These are phyloP conservation scores for Sisymbrium altissimum DNA, from an alignment of 345 rosid species.

Conservation along the genomic window DNA sequence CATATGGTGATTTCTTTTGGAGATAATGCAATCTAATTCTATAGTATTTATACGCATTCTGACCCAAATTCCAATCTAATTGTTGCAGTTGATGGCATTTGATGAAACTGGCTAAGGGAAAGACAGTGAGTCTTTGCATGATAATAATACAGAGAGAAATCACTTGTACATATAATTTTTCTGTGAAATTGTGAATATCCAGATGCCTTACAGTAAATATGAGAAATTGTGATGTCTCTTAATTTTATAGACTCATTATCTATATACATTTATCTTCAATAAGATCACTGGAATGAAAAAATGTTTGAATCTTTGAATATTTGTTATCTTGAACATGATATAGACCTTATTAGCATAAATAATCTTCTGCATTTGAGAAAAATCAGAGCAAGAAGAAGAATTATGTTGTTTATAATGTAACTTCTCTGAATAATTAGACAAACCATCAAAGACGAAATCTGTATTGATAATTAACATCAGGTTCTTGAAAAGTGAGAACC, in stretches of 20 bases:
- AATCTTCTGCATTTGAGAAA: background rate
- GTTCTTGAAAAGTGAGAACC: background rate
- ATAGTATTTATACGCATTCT: background rate
- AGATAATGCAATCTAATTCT: background rate
- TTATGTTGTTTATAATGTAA: background rate
- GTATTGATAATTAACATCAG: background rate
- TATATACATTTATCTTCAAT: constrained; percentile 7
- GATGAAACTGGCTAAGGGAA: constrained; percentile 23
- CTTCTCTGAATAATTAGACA: background rate
- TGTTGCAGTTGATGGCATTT: constrained; percentile 34
- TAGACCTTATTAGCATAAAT: background rate
- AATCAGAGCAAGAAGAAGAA: background rate
- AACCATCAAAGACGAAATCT: background rate
- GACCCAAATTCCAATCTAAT: background rate
- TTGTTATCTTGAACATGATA: background rate
- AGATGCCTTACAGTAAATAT: constrained; percentile 24
- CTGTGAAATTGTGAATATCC: constrained; percentile 6
- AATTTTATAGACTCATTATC: constrained; percentile 8
- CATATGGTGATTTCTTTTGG: background rate
- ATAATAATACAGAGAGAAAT: constrained; percentile 29
- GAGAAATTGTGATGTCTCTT: constrained; percentile 22
- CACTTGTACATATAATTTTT: constrained; percentile 22
- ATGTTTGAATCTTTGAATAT: background rate
- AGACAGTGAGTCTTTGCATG: background rate
- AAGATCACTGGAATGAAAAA: background rate